Conservation (phyloP, 805 yeast species). For the Yarrowia sp. region DNA sequence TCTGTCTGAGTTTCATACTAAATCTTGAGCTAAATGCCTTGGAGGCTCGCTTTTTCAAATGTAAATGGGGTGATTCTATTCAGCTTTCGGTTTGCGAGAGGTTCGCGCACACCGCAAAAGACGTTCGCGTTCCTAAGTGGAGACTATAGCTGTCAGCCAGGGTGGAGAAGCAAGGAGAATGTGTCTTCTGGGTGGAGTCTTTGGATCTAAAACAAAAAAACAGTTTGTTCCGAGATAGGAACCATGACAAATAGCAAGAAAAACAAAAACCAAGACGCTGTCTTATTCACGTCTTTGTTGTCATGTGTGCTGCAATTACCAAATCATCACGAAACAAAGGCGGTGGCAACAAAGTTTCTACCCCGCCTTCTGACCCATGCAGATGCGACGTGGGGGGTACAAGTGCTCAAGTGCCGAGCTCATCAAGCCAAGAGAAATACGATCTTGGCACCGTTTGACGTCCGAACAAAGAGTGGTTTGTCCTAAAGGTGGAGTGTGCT, state of each 20-base stretch:
- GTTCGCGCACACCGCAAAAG: no score
- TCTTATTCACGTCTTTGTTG: background rate
- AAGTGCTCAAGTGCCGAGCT: background rate
- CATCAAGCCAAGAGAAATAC: conserved; percentile 10
- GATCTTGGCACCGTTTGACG: background rate
- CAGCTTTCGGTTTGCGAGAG: background rate
- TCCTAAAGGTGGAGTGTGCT: no score
- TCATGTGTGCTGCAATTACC: background rate
- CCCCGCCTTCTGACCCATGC: conserved; percentile 19
- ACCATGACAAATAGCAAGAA: no score
- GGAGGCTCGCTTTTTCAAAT: background rate
- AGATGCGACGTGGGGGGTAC: conserved; percentile 5
- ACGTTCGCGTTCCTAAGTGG: no score
- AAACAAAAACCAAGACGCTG: no score
- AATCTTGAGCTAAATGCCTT: background rate
- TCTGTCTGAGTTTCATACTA: background rate
- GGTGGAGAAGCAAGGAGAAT: background rate
- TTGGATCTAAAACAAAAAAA: background rate
- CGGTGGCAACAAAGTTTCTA: background rate
- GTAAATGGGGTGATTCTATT: background rate
- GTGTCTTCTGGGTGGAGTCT: no score
- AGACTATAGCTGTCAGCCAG: no score
- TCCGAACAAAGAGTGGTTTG: background rate
- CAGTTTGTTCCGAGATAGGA: no score
- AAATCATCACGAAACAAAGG: background rate